Evolutionary conservation across 306 rosid genomes (phyloP), one percentile per base, ranked within the genome.

Genomic region (Cucurbita maxima): DNA sequence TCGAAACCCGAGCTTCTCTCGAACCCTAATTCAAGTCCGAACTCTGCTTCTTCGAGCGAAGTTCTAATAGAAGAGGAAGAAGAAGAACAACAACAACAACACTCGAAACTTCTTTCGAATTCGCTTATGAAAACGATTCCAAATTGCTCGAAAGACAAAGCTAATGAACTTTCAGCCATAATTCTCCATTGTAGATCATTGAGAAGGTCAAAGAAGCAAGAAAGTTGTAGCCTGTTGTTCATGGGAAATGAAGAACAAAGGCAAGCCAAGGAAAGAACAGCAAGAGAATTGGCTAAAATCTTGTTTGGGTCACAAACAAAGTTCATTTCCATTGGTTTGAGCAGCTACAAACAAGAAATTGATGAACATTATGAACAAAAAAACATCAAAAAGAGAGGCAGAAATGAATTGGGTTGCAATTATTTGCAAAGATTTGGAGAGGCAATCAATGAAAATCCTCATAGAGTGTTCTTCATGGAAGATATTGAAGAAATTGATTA

Each of bases 41-140:
- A 92, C 77, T 92, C 96, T 22, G 96, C 97, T 34, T 91, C 96
- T 61, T 88, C 97, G 20, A 92, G 97, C 76, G 96, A 92, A 71
- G 88, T 82, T 6, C 20, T 85, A 75, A 45, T 81, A 55, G 96
- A 89, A 0, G 96, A 92, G 1, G 69, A 61, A 16, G 40, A 45
- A 20, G 56, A 67, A 18, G 55, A 12, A 38, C 61, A 77, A 11
- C 86, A 12, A 38, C 61, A 77, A 11, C 86, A 88, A 81, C 87
- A 87, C 83, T 77, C 84, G 40, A 86, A 79, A 5, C 74, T 52
- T 1, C 25, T 69, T 48, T 10, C 73, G 5, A 37, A 69, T 13
- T 13, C 44, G 58, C 68, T 74, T 5, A 76, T 16, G 82, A 91
- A 82, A 91, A 89, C 83, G 58, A 85, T 84, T 22, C 84, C 93